Evolutionary conservation across 2,329 filamentous ascomycete species (phyloP).

Genomic region (Botrytis squamosa): DNA sequence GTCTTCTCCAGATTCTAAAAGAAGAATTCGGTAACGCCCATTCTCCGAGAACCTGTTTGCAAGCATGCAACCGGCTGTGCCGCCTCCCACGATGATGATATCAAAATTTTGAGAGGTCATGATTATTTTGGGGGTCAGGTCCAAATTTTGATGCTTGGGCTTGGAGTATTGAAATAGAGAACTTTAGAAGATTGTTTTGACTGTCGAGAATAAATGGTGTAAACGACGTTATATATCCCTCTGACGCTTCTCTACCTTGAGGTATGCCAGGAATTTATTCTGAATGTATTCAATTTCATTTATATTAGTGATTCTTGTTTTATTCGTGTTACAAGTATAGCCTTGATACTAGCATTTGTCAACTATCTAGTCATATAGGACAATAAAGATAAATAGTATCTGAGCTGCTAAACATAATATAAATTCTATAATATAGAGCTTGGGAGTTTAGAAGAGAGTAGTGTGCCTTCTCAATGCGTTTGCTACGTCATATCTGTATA

Average conservation of each 20-base stretch:
- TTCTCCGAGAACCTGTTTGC: conserved; percentile 45
- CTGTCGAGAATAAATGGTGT: background rate
- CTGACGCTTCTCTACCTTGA: background rate
- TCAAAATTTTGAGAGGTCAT: conserved; percentile 6
- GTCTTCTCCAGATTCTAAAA: conserved; percentile 45
- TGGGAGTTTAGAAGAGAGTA: too few species aligned
- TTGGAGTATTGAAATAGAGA: background rate
- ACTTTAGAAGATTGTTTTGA: background rate
- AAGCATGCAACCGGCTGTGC: conserved; percentile 33
- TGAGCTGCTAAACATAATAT: too few species aligned
- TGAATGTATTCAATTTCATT: too few species aligned
- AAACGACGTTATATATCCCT: background rate
- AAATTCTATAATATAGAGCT: too few species aligned
- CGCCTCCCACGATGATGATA: conserved; percentile 13
- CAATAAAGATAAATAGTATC: background rate
- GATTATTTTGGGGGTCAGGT: background rate
- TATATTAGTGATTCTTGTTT: background rate
- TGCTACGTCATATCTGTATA: background rate
- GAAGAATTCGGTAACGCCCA: conserved; percentile 39
- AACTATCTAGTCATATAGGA: background rate
- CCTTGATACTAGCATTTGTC: background rate
- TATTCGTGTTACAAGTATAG: background rate
- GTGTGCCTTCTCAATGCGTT: background rate
- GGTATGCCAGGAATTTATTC: too few species aligned
- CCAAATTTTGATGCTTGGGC: background rate